phyloP scores from a whole-genome alignment of 192 early-diverging fungal species.

The Coemansia sp. region DNA sequence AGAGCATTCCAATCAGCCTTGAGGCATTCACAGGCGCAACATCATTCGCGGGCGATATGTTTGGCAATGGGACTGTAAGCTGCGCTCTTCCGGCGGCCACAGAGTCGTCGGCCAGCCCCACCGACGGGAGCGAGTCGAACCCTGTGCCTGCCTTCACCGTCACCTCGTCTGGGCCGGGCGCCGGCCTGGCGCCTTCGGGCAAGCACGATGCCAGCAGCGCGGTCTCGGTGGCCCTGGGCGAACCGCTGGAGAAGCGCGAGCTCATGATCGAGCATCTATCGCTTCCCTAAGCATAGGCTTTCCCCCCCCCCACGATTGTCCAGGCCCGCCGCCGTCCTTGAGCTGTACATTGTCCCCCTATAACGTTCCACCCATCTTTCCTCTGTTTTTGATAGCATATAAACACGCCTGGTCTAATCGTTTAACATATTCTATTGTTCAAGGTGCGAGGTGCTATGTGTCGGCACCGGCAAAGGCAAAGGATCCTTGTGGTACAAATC shows the following conservation, averaged over 20 bases:
- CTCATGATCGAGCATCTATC: constrained; percentile 33
- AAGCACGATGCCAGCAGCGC: constrained; percentile 1
- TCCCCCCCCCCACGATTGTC: too few species aligned
- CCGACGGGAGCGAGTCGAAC: background rate
- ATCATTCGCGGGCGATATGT: background rate
- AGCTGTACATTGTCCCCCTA: too few species aligned
- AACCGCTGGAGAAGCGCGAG: constrained; percentile 28
- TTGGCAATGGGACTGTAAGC: background rate
- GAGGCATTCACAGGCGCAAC: background rate
- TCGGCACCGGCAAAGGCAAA: background rate
- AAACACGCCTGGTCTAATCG: too few species aligned
- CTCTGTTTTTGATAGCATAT: too few species aligned
- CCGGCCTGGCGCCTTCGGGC: too few species aligned
- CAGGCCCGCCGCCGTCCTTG: too few species aligned
- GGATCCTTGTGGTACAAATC: background rate
- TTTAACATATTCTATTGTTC: too few species aligned
- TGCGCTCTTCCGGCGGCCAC: background rate
- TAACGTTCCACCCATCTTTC: too few species aligned
- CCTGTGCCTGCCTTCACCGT: background rate
- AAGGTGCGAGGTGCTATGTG: too few species aligned
- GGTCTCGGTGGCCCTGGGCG: constrained; percentile 31
- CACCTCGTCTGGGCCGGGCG: background rate
- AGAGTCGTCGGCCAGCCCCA: background rate
- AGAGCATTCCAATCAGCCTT: too few species aligned
- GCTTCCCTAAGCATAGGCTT: background rate